A percentile compares a stretch with the other conserved stretches of the same genome.
Conservation (phyloP, 2,329 filamentous ascomycete species). For the Torrubiellomyces zombiae region DNA sequence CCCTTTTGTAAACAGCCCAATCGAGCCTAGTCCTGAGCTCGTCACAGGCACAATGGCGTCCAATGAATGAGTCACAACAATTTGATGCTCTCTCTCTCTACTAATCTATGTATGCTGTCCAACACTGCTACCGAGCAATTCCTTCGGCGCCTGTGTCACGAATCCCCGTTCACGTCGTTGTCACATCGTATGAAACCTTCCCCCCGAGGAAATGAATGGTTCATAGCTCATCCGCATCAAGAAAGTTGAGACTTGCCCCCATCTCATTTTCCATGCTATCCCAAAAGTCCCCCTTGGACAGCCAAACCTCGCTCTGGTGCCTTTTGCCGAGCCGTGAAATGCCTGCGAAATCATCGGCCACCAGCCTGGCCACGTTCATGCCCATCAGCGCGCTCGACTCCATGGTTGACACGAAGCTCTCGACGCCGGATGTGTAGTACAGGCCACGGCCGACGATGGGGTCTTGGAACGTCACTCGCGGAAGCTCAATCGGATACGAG, state of each 20-base stretch:
- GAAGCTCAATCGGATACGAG: conserved; percentile 73
- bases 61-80: no score
- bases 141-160: no score
- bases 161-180: no score
- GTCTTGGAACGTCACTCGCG: conserved; percentile 76
- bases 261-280: conserved; percentile 7
- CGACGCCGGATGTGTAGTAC: conserved; percentile 63
- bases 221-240: conserved; percentile 6
- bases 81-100: no score
- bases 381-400: conserved; percentile 90
- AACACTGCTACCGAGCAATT: no score
- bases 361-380: conserved; percentile 60
- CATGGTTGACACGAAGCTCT: conserved; percentile 94
- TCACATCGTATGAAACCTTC: no score
- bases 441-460: conserved; percentile 48
- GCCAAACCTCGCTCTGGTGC: background rate
- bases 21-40: no score
- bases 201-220: no score
- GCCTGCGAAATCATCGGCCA: conserved; percentile 41
- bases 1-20: no score
- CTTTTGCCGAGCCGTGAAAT: conserved; percentile 2
- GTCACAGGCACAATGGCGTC: no score
- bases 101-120: no score
- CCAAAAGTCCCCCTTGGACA: no score
- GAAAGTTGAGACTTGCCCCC: conserved; percentile 3